Conservation (phyloP, 2,329 filamentous ascomycete species). For the Penicillium brasilianum region DNA sequence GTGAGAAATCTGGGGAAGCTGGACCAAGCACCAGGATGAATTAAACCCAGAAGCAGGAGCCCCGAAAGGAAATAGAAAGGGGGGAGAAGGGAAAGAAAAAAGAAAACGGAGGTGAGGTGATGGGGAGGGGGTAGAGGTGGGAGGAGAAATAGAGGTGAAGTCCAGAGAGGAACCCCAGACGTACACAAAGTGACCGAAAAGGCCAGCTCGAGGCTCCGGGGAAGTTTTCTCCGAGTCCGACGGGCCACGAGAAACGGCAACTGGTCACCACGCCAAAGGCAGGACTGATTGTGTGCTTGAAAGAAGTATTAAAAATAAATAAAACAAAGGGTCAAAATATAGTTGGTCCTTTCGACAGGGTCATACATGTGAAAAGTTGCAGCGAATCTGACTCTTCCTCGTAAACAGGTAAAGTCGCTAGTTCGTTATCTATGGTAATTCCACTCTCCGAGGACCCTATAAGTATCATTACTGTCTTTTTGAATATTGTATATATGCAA, state of each 20-base stretch:
- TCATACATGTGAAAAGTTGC: not conserved
- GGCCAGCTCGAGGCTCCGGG: constrained; percentile 36
- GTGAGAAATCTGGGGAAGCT: constrained; percentile 9
- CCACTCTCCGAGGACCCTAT: not conserved
- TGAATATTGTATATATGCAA: no score
- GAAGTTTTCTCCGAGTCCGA: constrained; percentile 34
- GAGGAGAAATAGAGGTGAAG: constrained; percentile 28
- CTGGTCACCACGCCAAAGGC: not conserved
- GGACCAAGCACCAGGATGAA: constrained; percentile 28
- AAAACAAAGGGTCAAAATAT: not conserved
- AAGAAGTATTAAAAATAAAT: not conserved
- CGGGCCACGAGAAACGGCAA: constrained; percentile 7
- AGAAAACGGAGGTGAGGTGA: constrained; percentile 22
- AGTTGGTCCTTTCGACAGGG: not conserved
- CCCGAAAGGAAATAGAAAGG: constrained; percentile 15
- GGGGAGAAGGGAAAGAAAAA: constrained; percentile 15
- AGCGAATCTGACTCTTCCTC: no score
- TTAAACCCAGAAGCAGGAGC: constrained; percentile 23
- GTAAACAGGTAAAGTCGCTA: not conserved
- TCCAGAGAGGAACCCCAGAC: constrained; percentile 31
- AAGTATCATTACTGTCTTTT: not conserved
- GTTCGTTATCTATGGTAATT: not conserved
- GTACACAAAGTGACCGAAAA: constrained; percentile 34
- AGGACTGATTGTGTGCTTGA: not conserved
- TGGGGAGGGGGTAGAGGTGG: constrained; percentile 9